Percentiles rank a stretch among this genome's conserved stretches.
phyloP scores from a whole-genome alignment of 495 filamentous ascomycete species.

The Pyronema omphalodes region DNA sequence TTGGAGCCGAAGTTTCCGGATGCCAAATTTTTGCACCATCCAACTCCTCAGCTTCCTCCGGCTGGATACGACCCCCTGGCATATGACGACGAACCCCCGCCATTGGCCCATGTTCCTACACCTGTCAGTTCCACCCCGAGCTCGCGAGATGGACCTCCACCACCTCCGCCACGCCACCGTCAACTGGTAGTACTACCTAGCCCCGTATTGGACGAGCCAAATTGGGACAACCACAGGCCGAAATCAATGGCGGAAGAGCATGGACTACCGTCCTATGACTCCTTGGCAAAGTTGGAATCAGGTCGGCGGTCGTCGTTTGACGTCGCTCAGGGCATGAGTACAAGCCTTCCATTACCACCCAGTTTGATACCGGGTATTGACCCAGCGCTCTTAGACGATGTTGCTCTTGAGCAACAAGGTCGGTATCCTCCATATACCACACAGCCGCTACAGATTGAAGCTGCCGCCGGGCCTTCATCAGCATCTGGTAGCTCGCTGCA shows the following conservation, averaged over 20 bases:
- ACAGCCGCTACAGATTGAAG: slow-evolving; percentile 15
- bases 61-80: background rate
- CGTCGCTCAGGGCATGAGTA: slow-evolving; percentile 3
- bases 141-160: slow-evolving; percentile 15
- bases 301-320: slow-evolving; percentile 1
- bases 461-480: background rate
- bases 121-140: slow-evolving; percentile 11
- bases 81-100: slow-evolving; percentile 9
- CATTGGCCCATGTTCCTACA: slow-evolving; percentile 11
- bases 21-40: slow-evolving; percentile 1
- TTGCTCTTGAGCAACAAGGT: slow-evolving; percentile 8
- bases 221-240: slow-evolving; percentile 18
- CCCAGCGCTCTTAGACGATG: slow-evolving; percentile 15
- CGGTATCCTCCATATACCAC: slow-evolving; percentile 3
- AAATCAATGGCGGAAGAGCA: slow-evolving; percentile 10
- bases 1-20: background rate
- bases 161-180: slow-evolving; percentile 18
- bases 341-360: slow-evolving; percentile 19
- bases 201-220: slow-evolving; percentile 13
- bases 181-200: background rate
- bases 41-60: background rate
- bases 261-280: slow-evolving; percentile 13
- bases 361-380: slow-evolving; percentile 22
- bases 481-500: background rate
- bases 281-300: slow-evolving; percentile 2